A percentile compares a stretch with the other conserved stretches of the same genome.
Evolutionary conservation across 495 filamentous ascomycete species (phyloP).

Genomic region (Penicillium cinerascens): DNA sequence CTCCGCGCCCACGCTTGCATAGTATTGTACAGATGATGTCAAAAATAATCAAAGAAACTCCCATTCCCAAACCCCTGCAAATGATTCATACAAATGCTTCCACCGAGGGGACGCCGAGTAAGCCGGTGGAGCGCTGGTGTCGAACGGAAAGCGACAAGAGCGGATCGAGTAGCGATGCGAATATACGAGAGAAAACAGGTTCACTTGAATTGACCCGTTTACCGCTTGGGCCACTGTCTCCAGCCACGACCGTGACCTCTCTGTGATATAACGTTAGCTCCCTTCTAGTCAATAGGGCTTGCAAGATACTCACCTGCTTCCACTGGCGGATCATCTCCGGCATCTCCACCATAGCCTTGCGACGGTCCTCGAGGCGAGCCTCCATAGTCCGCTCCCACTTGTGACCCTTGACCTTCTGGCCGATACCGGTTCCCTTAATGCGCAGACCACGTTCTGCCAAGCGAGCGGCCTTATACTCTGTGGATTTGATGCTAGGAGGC

Average conservation of each 20-base stretch:
- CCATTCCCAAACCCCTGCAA: constrained; percentile 31
- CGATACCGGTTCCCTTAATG: constrained; percentile 86
- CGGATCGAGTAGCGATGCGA: constrained; percentile 4
- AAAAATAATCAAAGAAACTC: constrained; percentile 25
- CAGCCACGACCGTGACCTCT: constrained; percentile 82
- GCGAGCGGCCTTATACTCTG: constrained; percentile 61
- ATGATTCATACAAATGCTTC: constrained; percentile 28
- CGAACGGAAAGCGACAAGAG: constrained; percentile 20
- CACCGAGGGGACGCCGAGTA: constrained; percentile 4
- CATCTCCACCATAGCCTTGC: constrained; percentile 92
- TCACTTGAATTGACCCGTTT: constrained; percentile 11
- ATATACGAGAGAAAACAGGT: constrained; percentile 16
- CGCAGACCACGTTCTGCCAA: constrained; percentile 68
- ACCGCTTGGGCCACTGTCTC: constrained; percentile 80
- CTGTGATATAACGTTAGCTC: constrained; percentile 45
- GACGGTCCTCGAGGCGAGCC: constrained; percentile 77
- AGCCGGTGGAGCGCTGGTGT: constrained; percentile 27
- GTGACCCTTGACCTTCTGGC: constrained; percentile 93
- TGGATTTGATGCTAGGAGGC: constrained; percentile 72
- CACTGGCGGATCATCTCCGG: constrained; percentile 82
- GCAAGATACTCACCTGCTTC: constrained; percentile 70
- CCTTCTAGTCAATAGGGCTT: neutral
- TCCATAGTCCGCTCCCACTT: constrained; percentile 85
- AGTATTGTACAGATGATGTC: constrained; percentile 24
- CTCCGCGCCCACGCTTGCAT: constrained; percentile 6